Evolutionary conservation across 179 eudicot species (phyloP).

Genomic region (Heliamphora pulchella): DNA sequence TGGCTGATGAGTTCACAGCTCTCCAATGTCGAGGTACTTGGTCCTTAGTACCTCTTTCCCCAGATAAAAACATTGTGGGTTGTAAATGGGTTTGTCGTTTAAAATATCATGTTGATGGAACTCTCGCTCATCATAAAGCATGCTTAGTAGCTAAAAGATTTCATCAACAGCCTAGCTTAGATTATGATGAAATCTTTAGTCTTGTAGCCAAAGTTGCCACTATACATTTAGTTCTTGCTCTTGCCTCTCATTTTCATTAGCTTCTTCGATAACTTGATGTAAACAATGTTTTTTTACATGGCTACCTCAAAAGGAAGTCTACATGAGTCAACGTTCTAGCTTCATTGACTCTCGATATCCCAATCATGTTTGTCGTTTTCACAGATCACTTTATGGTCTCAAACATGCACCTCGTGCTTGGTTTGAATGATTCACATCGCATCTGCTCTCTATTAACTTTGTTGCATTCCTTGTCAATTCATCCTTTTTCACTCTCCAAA

Average conservation of each 20-base stretch:
- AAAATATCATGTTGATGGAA: too few species aligned
- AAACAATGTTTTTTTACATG: not conserved
- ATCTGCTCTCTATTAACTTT: too few species aligned
- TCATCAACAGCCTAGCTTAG: not conserved
- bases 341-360: too few species aligned
- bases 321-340: not conserved
- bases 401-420: too few species aligned
- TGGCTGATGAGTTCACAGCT: not conserved
- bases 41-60: not conserved
- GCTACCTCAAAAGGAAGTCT: not conserved
- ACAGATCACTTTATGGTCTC: too few species aligned
- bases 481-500: too few species aligned
- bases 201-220: not conserved
- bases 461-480: too few species aligned
- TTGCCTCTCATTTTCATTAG: not conserved
- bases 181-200: not conserved
- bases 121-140: not conserved
- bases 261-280: not conserved
- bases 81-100: not conserved
- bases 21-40: not conserved
- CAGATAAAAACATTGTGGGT: not conserved
- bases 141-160: not conserved
- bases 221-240: not conserved
- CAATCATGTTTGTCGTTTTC: too few species aligned
- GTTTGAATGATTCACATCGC: too few species aligned